Base-by-base conservation (phyloP, 2,329 filamentous ascomycete genomes). In the Grosmannia penicillata region DNA sequence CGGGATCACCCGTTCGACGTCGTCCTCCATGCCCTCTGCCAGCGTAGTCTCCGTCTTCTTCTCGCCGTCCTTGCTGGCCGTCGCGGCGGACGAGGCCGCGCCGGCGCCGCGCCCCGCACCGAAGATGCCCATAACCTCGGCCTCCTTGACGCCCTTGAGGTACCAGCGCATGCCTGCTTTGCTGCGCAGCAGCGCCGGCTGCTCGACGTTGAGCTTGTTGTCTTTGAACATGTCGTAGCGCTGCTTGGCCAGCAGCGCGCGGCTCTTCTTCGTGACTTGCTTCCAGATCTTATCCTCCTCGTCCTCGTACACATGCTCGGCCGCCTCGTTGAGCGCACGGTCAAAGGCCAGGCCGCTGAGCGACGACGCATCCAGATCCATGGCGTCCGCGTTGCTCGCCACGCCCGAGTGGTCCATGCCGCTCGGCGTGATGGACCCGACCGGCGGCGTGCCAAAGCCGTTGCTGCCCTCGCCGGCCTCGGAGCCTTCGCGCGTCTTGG, bases 221-320 rank as follows among this genome's bases (percentile, higher is more conserved):
- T 80, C 82, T 44, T 80, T 81, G 60, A 98, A 94, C 13, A 98
- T 71, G 28, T 82, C 74, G 56, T 86, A 78, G 24, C 91, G 75
- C 54, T 94, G 84, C 46, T 87, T 85, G 42, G 91, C 82, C 38
- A 89, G 75, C 19, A 81, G 64, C 4, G 91, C 91, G 45, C 91
- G 78, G 51, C 94, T 87, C 55, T 91, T 95, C 61, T 96, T 96
- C 2, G 91, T 98, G 29, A 94, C 85, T 58, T 96, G 89, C 62
- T 96, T 98, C 91, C 93, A 98, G 26, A 91, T 82, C 56, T 93
- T 93, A 61, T 91, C 94, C 53, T 95, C 89, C 42, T 96, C 87
- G 49, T 96, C 87, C 49, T 93, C 76, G 48, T 85, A 85, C 11
- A 73, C 70, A 48, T 93, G 83, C 49, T 93, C 82, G 13, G 66